Base-by-base conservation (phyloP, 2,329 filamentous ascomycete species). In the Huntiella abstrusa region DNA sequence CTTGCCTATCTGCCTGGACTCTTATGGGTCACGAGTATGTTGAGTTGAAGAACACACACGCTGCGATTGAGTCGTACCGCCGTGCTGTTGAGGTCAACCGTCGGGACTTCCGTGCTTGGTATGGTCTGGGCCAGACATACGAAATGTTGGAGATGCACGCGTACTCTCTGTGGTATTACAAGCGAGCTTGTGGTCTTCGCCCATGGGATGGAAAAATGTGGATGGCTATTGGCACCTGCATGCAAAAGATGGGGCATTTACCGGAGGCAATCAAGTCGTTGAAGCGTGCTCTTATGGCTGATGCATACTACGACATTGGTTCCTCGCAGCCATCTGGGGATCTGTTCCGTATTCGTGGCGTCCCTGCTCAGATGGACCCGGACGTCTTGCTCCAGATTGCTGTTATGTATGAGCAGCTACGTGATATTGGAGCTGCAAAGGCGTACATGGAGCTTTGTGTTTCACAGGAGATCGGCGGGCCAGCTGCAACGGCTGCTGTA, bases 11-110 rank as follows among this genome's bases (percentile, higher is more conserved):
- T 0, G 91, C 91, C 1, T 98, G 91, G 91, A 98, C 91, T 0
- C 69, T 98, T 1, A 96, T 98, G 88, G 91, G 91, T 1, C 91
- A 98, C 60, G 91, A 98, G 60, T 98, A 95, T 55, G 86, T 96
- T 46, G 91, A 98, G 61, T 77, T 98, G 62, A 98, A 96, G 58
- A 98, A 98, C 59, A 96, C 88, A 0, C 91, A 98, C 56, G 88
- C 91, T 0, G 91, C 91, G 6, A 96, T 98, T 51, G 91, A 98
- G 60, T 93, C 85, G 1, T 98, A 98, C 58, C 77, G 91, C 1
- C 80, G 91, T 37, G 91, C 91, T 1, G 88, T 98, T 1, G 91
- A 98, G 56, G 84, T 91, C 54, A 96, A 98, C 57, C 77, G 88
- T 33, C 84, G 91, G 55, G 91, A 98, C 60, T 96, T 96, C 60